These are phyloP conservation scores for Colletotrichum melonis DNA, from an alignment of 2,329 filamentous ascomycete genomes.

Conservation along the genomic window DNA sequence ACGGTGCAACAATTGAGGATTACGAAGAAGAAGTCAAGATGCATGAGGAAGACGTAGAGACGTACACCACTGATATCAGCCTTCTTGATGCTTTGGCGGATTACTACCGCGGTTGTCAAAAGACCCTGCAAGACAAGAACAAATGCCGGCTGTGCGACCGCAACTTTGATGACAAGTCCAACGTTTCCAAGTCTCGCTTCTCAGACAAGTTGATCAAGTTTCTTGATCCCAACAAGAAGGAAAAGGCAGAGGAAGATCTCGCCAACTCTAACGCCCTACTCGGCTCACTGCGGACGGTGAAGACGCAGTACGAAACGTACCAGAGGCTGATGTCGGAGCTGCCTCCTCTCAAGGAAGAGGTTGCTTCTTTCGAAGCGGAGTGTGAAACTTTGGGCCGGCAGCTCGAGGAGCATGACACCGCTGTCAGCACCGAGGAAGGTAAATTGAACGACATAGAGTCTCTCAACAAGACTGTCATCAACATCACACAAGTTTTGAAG, in stretches of 20 bases:
- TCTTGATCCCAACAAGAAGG: conserved; percentile 70
- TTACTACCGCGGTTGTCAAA: conserved; percentile 77
- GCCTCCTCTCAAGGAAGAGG: conserved; percentile 73
- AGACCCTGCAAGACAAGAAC: conserved; percentile 74
- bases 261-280: conserved; percentile 62
- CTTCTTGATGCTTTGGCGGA: conserved; percentile 76
- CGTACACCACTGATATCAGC: conserved; percentile 73
- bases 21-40: conserved; percentile 63
- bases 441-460: conserved; percentile 79
- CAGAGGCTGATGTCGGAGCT: conserved; percentile 77
- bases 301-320: conserved; percentile 79
- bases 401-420: conserved; percentile 75
- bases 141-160: conserved; percentile 83
- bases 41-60: conserved; percentile 68
- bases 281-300: conserved; percentile 70
- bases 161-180: conserved; percentile 70
- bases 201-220: conserved; percentile 74
- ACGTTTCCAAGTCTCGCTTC: conserved; percentile 70
- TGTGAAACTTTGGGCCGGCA: conserved; percentile 68
- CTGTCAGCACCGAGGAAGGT: conserved; percentile 72
- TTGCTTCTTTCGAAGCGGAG: conserved; percentile 70
- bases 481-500: conserved; percentile 77
- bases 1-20: conserved; percentile 62
- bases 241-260: conserved; percentile 71
- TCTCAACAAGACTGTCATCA: conserved; percentile 79